Evolutionary conservation across 2,329 filamentous ascomycete species (phyloP), one percentile per base, ranked within the genome.

Genomic region (Cladosporium oxysporum): DNA sequence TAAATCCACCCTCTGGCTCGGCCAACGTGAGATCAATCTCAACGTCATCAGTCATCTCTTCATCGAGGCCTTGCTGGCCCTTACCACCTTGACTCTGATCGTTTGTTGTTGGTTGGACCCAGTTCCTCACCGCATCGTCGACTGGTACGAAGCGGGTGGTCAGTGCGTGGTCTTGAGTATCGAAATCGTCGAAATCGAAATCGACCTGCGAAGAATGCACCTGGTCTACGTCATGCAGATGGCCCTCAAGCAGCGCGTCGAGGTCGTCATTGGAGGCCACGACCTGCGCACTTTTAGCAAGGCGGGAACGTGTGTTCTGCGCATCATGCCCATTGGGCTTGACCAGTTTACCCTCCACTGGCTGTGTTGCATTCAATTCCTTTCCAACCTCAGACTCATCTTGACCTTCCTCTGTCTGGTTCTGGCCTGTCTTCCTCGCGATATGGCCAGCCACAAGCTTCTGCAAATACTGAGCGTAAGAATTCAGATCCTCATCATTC

Each of bases 401-500:
- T 18, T 3, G n/a, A 58, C 26, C 10, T 47, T 33, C 60, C n/a
- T 55, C 28, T 47, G 5, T n/a, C n/a, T 62, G 23, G 8, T 16
- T 14, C 26, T 63, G 16, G 3, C 21, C 18, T 2, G 61, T 16
- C n/a, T 18, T 21, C 26, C 29, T 47, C 5, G 37, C 37, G 6
- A 28, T 37, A 3, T 44, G 57, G 14, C 57, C 35, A n/a, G 23
- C 35, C 18, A 67, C 41, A 23, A 61, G 64, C 12, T 41, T 62
- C 58, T 74, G 67, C 29, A 78, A 62, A 55, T 71, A 74, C 12
- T 63, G 53, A 2, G 70, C 67, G 52, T 69, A 76, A 11, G 70
- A 65, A 10, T 53, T 68, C 63, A 75, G 73, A 11, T 68, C 66
- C 16, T 74, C 69, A 21, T 76, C 74, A 55, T 77, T 75, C 63